Base-by-base conservation (phyloP, 352 stramenopile genomes). In the Pythium apleroticum region DNA sequence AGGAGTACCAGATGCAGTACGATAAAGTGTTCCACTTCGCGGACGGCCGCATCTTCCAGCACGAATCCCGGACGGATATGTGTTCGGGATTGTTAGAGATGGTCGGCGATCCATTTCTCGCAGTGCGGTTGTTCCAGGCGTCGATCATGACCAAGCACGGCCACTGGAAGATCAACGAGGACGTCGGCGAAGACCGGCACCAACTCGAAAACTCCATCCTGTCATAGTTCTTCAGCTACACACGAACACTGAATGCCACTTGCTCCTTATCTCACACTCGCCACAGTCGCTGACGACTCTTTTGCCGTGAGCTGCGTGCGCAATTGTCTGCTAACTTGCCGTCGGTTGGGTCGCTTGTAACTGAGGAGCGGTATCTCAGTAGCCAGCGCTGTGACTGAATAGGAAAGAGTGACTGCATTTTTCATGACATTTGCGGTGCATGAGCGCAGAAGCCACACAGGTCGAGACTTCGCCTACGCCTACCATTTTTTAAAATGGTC, bases 11-110 rank as follows among this genome's bases (percentile, higher is more conserved):
- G 41, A 73, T 90, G 25, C 74, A 83, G 60, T 89, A 90, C 69
- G 78, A 89, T 63, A 90, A 89, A 56, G 78, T 87, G 4, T 89
- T 90, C 57, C 79, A 90, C 49, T 87, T 90, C 52, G 56, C 69
- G 20, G 52, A 68, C 41, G 72, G 74, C 1, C 64, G 64, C 27
- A 69, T 90, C 19, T 86, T 86, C 59, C 79, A 89, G 64, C 77
- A 89, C 59, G 79, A 89, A 33, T 77, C 71, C 1, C 71, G 73
- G 31, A 65, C 82, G 4, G 78, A 88, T 35, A 77, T 88, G 12
- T 82, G 73, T 43, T 72, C 65, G 35, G 72, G 81, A 15, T 71
- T 90, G 57, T 61, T 89, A n/a, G 28, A 76, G 20, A 72, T 89
- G 66, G 65, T 78, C 8, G 57, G 62, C 8, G 56, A 73, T 60